Conservation (phyloP, 768 basidiomycete species). For the Cystofilobasidium macerans region DNA sequence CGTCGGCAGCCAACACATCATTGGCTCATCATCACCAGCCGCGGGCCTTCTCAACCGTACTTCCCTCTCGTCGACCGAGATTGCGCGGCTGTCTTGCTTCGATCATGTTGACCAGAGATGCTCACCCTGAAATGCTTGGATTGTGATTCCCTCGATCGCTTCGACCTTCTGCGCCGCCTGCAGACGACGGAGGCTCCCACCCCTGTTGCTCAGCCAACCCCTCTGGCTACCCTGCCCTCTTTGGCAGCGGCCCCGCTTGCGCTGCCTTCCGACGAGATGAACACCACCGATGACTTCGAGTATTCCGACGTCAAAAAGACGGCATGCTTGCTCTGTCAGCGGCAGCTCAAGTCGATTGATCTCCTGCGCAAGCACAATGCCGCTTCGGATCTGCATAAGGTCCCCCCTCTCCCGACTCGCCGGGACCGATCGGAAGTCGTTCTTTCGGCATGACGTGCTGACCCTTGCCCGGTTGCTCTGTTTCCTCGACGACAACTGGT, state of each 20-base stretch:
- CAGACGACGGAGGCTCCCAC: too few species aligned
- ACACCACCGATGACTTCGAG: slow-evolving; percentile 57
- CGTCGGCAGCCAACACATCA: neutral
- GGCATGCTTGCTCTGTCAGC: slow-evolving; percentile 79
- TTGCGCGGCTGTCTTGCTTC: neutral
- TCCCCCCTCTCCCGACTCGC: slow-evolving; percentile 32
- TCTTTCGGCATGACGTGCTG: neutral
- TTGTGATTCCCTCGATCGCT: too few species aligned
- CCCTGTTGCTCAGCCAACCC: too few species aligned
- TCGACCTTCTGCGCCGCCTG: too few species aligned
- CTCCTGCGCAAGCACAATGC: slow-evolving; percentile 80
- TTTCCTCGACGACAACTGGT: slow-evolving; percentile 2
- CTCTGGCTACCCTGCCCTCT: too few species aligned
- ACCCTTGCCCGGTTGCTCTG: neutral
- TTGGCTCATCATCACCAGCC: neutral
- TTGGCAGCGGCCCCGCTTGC: neutral
- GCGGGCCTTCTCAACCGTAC: slow-evolving; percentile 1
- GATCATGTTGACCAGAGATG: neutral
- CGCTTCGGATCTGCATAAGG: slow-evolving; percentile 95
- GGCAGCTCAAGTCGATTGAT: slow-evolving; percentile 81
- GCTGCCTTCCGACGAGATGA: neutral
- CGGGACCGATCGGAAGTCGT: too few species aligned
- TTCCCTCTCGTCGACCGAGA: neutral
- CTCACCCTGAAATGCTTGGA: too few species aligned
- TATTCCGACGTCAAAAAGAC: slow-evolving; percentile 64